Evolutionary conservation across 345 rosid genomes (phyloP).

Genomic region (Linum lewisii): DNA sequence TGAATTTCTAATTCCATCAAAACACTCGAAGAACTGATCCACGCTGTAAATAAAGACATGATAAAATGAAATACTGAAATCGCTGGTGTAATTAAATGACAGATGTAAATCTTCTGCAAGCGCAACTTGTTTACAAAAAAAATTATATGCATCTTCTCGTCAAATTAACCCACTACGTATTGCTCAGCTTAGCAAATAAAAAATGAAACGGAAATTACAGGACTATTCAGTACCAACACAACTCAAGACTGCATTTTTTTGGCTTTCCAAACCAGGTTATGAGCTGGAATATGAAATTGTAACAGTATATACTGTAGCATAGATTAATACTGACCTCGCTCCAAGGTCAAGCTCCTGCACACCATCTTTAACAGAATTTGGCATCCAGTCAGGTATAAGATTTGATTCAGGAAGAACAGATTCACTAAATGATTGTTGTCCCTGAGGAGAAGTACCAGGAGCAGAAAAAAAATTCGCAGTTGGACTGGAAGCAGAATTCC

Average conservation of each 20-base stretch:
- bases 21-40: constrained; percentile 94
- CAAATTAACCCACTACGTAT: too few species aligned
- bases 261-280: background rate
- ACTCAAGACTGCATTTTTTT: too few species aligned
- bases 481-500: constrained; percentile 19
- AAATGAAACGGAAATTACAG: too few species aligned
- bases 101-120: too few species aligned
- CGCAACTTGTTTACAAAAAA: too few species aligned
- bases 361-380: constrained; percentile 31
- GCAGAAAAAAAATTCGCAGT: constrained; percentile 17
- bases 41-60: constrained; percentile 36
- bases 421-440: constrained; percentile 35
- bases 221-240: too few species aligned
- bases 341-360: constrained; percentile 49
- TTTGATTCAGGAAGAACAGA: constrained; percentile 41
- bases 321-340: constrained; percentile 51
- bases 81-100: too few species aligned
- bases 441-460: constrained; percentile 22
- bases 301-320: background rate
- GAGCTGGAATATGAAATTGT: background rate
- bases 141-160: too few species aligned
- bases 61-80: constrained; percentile 8
- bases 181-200: too few species aligned
- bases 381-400: constrained; percentile 83
- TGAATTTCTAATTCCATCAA: constrained; percentile 81